Evolutionary conservation across 176 grass and related monocot genomes (phyloP).

Genomic region (Aegilops umbellulata): DNA sequence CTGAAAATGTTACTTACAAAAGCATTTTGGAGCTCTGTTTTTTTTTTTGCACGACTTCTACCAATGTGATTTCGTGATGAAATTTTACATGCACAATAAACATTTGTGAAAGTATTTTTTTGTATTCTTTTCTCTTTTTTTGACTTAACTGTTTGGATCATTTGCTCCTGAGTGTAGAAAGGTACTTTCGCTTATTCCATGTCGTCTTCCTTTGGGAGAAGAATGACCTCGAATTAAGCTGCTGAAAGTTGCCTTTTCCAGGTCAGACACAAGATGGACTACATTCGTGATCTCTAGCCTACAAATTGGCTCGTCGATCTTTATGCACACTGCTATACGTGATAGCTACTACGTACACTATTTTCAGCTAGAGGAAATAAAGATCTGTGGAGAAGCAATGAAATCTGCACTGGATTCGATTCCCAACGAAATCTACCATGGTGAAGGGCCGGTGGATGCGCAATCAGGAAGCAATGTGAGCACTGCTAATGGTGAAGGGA

Average conservation of each 20-base stretch:
- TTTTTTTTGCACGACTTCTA: no score
- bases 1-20: no score
- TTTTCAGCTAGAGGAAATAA: background rate
- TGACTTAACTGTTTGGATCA: no score
- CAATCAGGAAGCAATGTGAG: constrained; percentile 5
- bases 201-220: background rate
- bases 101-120: no score
- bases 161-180: no score
- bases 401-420: background rate
- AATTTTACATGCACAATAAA: no score
- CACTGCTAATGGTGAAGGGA: background rate
- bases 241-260: background rate
- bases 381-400: background rate
- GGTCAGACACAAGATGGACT: background rate
- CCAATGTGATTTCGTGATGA: no score
- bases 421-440: constrained; percentile 22
- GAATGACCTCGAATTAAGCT: background rate
- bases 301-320: background rate
- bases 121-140: no score
- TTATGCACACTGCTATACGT: background rate
- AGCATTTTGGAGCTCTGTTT: no score
- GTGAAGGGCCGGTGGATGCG: background rate
- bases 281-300: background rate
- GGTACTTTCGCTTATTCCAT: no score
- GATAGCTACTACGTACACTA: background rate